A percentile compares a stretch with the other conserved stretches of the same genome.
These are phyloP conservation scores for Arxiozyma bovina DNA, from an alignment of 1,139 yeast species.

Conservation along the genomic window DNA sequence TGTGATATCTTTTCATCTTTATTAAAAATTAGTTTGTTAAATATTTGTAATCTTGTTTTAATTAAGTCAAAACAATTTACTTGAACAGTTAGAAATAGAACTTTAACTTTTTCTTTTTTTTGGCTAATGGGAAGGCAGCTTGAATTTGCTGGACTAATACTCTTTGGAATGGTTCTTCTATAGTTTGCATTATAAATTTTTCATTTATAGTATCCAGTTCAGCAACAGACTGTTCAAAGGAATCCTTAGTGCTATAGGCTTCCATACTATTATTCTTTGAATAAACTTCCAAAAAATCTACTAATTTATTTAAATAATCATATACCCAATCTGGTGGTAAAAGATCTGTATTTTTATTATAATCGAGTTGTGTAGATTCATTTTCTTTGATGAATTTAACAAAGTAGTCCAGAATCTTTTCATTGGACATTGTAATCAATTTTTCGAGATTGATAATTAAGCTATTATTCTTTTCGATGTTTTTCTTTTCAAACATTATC, in stretches of 20 bases:
- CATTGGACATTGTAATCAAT: constrained; percentile 16
- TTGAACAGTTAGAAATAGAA: constrained; percentile 35
- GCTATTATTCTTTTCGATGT: constrained; percentile 16
- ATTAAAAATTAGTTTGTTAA: constrained; percentile 24
- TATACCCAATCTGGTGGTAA: constrained; percentile 70
- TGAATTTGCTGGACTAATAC: constrained; percentile 18
- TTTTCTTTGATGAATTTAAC: constrained; percentile 26
- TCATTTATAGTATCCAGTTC: constrained; percentile 10
- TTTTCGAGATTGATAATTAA: constrained; percentile 17
- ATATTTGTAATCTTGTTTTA: constrained; percentile 43
- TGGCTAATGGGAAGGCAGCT: constrained; percentile 24
- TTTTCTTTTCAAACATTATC: constrained; percentile 53
- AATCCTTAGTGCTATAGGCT: constrained; percentile 16
- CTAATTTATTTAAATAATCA: constrained; percentile 38
- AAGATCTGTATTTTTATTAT: constrained; percentile 27
- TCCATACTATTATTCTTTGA: constrained; percentile 33
- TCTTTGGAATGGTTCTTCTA: constrained; percentile 20
- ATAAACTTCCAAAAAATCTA: constrained; percentile 43
- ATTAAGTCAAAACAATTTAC: constrained; percentile 55
- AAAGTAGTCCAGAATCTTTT: constrained; percentile 17
- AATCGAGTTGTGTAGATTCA: constrained; percentile 8
- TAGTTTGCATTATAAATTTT: constrained; percentile 31
- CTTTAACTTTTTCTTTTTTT: constrained; percentile 21
- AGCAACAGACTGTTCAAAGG: constrained; percentile 18
- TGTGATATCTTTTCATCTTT: constrained; percentile 19